These are phyloP conservation scores for Aspergillus sp. DNA, from an alignment of 2,329 filamentous ascomycete genomes.

Conservation along the genomic window DNA sequence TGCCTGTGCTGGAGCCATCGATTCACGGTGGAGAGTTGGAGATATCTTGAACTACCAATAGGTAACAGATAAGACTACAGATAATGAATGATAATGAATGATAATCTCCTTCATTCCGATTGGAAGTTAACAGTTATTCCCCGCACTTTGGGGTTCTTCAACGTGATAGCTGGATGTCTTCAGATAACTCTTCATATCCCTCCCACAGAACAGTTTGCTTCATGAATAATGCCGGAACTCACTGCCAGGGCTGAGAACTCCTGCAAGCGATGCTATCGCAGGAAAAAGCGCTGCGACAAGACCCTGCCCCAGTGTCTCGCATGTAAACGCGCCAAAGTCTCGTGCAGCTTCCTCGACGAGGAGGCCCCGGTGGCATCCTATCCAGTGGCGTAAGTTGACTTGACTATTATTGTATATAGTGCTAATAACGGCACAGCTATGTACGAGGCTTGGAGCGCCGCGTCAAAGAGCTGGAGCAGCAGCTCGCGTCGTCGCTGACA, in stretches of 20 bases:
- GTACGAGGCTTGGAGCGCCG: slow-evolving; percentile 35
- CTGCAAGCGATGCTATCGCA: slow-evolving; percentile 43
- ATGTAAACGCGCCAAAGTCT: slow-evolving; percentile 37
- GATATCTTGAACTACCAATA: too few relatives aligned
- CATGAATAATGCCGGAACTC: too few relatives aligned
- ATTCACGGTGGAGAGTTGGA: too few relatives aligned
- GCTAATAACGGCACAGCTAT: slow-evolving; percentile 22
- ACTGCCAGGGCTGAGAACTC: slow-evolving; percentile 26
- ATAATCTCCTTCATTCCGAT: too few relatives aligned
- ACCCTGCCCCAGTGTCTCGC: slow-evolving; percentile 41
- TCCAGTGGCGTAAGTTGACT: slow-evolving; percentile 38
- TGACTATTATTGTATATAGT: not conserved
- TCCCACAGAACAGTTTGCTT: too few relatives aligned
- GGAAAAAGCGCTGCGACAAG: slow-evolving; percentile 48
- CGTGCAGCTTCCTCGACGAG: slow-evolving; percentile 45
- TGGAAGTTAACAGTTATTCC: too few relatives aligned
- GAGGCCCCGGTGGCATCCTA: slow-evolving; percentile 42
- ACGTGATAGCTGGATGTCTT: too few relatives aligned
- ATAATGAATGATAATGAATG: too few relatives aligned
- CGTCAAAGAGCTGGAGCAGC: slow-evolving; percentile 26
- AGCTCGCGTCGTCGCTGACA: slow-evolving; percentile 7
- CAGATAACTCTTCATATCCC: too few relatives aligned
- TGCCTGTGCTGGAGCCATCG: too few relatives aligned
- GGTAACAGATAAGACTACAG: too few relatives aligned
- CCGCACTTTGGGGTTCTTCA: too few relatives aligned